A percentile compares a stretch with the other conserved stretches of the same genome.
Evolutionary conservation across 202 grass and related monocot genomes (phyloP).

Genomic region (Panicum hallii): DNA sequence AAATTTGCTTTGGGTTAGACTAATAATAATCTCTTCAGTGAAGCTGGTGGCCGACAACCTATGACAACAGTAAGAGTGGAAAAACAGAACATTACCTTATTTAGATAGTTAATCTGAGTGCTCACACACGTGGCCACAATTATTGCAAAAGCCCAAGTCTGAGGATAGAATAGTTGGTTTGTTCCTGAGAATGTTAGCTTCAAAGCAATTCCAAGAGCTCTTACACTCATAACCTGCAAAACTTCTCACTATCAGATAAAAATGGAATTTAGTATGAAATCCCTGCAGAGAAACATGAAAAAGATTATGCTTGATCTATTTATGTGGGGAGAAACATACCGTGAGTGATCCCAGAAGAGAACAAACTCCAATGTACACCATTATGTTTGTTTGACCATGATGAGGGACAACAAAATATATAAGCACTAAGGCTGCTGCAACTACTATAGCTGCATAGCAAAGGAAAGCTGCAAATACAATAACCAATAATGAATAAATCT

Average conservation of each 20-base stretch:
- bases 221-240: slow-evolving; percentile 92
- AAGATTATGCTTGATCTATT: slow-evolving; percentile 24
- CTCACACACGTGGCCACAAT: slow-evolving; percentile 79
- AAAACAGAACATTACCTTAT: slow-evolving; percentile 67
- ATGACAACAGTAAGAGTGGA: not conserved
- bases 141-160: slow-evolving; percentile 91
- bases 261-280: slow-evolving; percentile 25
- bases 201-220: slow-evolving; percentile 92
- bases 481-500: slow-evolving; percentile 35
- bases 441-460: slow-evolving; percentile 73
- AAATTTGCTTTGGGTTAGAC: slow-evolving; percentile 5
- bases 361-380: slow-evolving; percentile 93
- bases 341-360: slow-evolving; percentile 91
- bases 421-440: slow-evolving; percentile 74
- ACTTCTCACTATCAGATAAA: slow-evolving; percentile 46
- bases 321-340: slow-evolving; percentile 45
- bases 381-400: slow-evolving; percentile 92
- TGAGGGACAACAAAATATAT: slow-evolving; percentile 92
- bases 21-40: slow-evolving; percentile 22
- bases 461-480: slow-evolving; percentile 70
- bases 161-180: slow-evolving; percentile 90
- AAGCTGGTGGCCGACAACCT: not conserved
- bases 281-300: slow-evolving; percentile 31
- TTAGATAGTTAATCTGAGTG: slow-evolving; percentile 97
- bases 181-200: slow-evolving; percentile 96